Conservation (phyloP, 2,329 filamentous ascomycete genomes). For the Alternaria alternata region DNA sequence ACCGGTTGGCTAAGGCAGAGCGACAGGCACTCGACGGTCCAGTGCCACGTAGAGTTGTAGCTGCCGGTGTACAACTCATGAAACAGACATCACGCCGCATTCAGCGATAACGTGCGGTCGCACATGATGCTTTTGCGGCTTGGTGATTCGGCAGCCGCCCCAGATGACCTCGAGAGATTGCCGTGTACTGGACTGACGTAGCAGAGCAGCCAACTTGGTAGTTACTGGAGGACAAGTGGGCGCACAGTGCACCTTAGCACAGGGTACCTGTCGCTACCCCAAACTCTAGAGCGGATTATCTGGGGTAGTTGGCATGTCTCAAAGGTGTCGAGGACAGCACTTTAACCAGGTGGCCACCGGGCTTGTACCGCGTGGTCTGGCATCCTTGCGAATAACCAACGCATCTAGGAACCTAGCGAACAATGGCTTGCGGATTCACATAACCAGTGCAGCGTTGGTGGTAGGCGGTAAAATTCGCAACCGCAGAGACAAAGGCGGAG, state of each 20-base stretch:
- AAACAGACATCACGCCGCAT: conserved; percentile 50
- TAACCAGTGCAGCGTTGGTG: conserved; percentile 18
- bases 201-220: conserved; percentile 26
- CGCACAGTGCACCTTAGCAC: conserved; percentile 25
- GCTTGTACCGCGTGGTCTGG: conserved; percentile 33
- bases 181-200: conserved; percentile 41
- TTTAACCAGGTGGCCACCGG: conserved; percentile 23
- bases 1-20: conserved; percentile 4
- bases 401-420: conserved; percentile 37
- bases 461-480: conserved; percentile 24
- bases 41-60: conserved; percentile 37
- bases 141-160: conserved; percentile 42
- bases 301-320: conserved; percentile 32
- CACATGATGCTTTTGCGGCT: conserved; percentile 48
- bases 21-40: conserved; percentile 22
- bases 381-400: conserved; percentile 25
- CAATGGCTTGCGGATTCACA: conserved; percentile 30
- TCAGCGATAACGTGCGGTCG: conserved; percentile 33
- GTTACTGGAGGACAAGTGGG: conserved; percentile 24
- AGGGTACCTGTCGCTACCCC: conserved; percentile 31
- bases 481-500: conserved; percentile 28
- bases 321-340: conserved; percentile 15
- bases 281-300: conserved; percentile 24
- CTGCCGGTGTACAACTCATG: conserved; percentile 51
- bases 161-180: conserved; percentile 49